Base-by-base conservation (phyloP, 192 early-diverging fungal genomes). In the Backusella psychrophila region DNA sequence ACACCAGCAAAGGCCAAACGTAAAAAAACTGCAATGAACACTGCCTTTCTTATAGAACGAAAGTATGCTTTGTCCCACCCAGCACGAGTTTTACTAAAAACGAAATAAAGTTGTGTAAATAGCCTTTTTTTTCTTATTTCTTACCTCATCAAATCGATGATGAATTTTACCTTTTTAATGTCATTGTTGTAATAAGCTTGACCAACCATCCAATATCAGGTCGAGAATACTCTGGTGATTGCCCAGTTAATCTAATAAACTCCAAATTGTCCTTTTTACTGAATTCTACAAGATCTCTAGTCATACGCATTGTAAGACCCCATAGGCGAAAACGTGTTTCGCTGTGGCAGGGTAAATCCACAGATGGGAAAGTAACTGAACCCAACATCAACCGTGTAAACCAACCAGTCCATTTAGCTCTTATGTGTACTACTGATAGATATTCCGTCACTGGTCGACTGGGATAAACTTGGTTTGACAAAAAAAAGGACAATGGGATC, bases 231-330 rank as follows among this genome's bases (percentile, higher is more conserved):
- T 36, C 26, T 36, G 80, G 80, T 6, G 44, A n/a, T 17, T 29
- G 15, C 7, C 14, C 39, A 9, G 34, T 39, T 3, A 75, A 33
- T 15, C 26, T 72, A 26, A 77, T 14, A 72, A 81, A 75, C 15
- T 69, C 29, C 4, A 63, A 11, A 29, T 63, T 49, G 14, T 78
- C 66, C 41, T 66, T 29, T 6, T 19, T 19, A 26, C 72, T 59
- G 38, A 80, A 56, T 6, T 73, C 29, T 15, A 81, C 42, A 23
- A 81, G 29, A 39, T 81, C 76, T 14, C 41, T 31, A 31, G 80
- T 81, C 56, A 81, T 81, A 19, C 76, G 56, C 33, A 81, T 59
- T 21, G 80, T 81, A 14, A 81, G 21, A 34, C 80, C 80, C 80
- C 80, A 81, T 49, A 81, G 19, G 3, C 76, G 36, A 56, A 74